These are phyloP conservation scores for Stygiomarasmius scandens DNA, from an alignment of 1,284 basidiomycete species.

Conservation along the genomic window DNA sequence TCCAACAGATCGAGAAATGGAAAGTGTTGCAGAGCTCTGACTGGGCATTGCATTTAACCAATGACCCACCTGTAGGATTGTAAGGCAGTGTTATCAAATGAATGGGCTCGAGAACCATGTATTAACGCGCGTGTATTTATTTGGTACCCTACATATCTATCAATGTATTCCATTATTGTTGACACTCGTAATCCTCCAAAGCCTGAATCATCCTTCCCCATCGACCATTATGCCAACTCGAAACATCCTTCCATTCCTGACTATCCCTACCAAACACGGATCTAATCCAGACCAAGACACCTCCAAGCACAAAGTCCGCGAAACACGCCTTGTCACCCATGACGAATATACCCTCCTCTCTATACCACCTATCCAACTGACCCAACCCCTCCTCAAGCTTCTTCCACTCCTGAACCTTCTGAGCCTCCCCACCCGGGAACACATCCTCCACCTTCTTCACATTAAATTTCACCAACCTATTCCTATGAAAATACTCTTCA, in stretches of 20 bases:
- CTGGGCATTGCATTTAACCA: too few species aligned
- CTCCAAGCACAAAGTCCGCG: constrained; percentile 33
- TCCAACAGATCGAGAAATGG: too few species aligned
- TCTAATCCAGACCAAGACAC: constrained; percentile 31
- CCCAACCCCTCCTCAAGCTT: constrained; percentile 27
- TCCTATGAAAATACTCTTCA: constrained; percentile 32
- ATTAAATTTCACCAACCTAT: constrained; percentile 28
- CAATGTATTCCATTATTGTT: too few species aligned
- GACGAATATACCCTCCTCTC: constrained; percentile 29
- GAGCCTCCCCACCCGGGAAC: constrained; percentile 28
- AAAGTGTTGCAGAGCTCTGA: too few species aligned
- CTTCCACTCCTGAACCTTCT: constrained; percentile 26
- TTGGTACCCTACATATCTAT: too few species aligned
- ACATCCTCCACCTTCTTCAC: constrained; percentile 34
- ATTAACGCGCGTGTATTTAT: too few species aligned
- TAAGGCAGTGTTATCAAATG: too few species aligned
- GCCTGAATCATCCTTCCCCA: constrained; percentile 32
- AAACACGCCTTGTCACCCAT: constrained; percentile 33
- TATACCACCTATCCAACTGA: constrained; percentile 27
- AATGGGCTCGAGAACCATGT: too few species aligned
- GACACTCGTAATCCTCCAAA: constrained; percentile 30
- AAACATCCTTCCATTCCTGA: constrained; percentile 28
- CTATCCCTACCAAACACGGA: constrained; percentile 19
- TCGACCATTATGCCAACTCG: constrained; percentile 34
- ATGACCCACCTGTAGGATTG: too few species aligned